Evolutionary conservation across 495 filamentous ascomycete species (phyloP), one percentile per base, ranked within the genome.

Genomic region (Monascus purpureus): DNA sequence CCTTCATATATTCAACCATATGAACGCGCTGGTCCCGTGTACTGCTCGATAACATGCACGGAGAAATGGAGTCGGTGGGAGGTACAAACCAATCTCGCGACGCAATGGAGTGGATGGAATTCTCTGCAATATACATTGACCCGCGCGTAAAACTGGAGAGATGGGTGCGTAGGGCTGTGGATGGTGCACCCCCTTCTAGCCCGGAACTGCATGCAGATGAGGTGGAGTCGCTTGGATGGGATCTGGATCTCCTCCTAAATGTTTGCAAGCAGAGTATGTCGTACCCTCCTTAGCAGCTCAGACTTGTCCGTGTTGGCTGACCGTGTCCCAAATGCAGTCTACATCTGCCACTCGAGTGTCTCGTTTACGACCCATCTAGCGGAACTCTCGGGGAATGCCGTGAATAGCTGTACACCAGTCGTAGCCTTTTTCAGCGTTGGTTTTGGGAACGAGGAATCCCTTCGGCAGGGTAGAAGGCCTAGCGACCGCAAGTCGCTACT

Each of bases 91-190:
- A n/a, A n/a, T n/a, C 20, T 4, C 9, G 20, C 37, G 32, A 48
- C 34, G 49, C 42, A 41, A 63, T 82, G 77, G 80, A 82, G 55
- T 63, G 65, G 55, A 65, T 72, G 44, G 61, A 72, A 39, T 87
- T 78, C 59, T 76, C 80, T 59, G 74, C 82, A 37, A 76, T 90
- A 41, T 90, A 86, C 51, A 81, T 90, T 37, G 80, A 90, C 58
- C 76, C 77, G 49, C 71, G 73, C 31, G 71, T 81, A 32, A 60
- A 57, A 38, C 63, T 73, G 40, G 77, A 84, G 39, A 64, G 75
- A 47, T 59, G 67, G 57, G 61, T 77, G 33, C 59, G 48, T 38
- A 49, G 59, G 34, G 53, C 48, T 28, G 45, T 66, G 40, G 43
- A 51, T 39, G 40, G 45, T 26, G 31, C 45, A 45, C 43, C 41